Conservation (phyloP, 2,329 filamentous ascomycete genomes). For the Beauveria sp. region DNA sequence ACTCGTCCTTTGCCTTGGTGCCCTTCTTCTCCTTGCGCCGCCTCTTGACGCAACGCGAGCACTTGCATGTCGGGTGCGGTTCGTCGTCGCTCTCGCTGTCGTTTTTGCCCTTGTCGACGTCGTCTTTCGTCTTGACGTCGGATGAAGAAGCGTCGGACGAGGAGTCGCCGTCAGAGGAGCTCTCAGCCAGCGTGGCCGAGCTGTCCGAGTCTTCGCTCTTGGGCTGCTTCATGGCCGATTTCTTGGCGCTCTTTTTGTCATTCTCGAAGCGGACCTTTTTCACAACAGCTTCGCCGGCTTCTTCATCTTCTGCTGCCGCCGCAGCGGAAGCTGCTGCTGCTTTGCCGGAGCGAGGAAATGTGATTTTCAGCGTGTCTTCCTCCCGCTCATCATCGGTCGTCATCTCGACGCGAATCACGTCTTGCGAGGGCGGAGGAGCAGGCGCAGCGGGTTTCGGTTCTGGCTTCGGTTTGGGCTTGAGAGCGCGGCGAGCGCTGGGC, state of each 20-base stretch:
- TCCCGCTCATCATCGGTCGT: constrained; percentile 46
- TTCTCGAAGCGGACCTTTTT: constrained; percentile 40
- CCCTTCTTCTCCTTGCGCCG: neutral
- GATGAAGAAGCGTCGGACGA: constrained; percentile 7
- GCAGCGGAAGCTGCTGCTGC: neutral
- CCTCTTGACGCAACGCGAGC: neutral
- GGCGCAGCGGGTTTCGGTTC: neutral
- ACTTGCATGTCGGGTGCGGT: constrained; percentile 7
- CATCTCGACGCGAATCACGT: constrained; percentile 33
- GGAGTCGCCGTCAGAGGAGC: constrained; percentile 9
- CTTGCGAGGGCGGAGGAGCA: constrained; percentile 15
- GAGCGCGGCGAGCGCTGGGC: constrained; percentile 19
- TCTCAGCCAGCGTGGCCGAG: constrained; percentile 11
- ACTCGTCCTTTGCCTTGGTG: neutral
- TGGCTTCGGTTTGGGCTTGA: constrained; percentile 17
- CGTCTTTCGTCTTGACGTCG: constrained; percentile 15
- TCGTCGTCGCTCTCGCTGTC: constrained; percentile 1
- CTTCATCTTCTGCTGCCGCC: constrained; percentile 11
- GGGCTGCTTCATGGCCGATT: constrained; percentile 31
- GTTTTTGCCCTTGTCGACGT: neutral
- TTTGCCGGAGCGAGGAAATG: constrained; percentile 35
- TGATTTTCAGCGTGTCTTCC: constrained; percentile 39
- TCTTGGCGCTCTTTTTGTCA: constrained; percentile 17
- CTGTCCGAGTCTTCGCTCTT: constrained; percentile 18
- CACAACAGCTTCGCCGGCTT: constrained; percentile 11